These are phyloP conservation scores for Gelatoporia subvermispora DNA, from an alignment of 768 basidiomycete species.

Conservation along the genomic window DNA sequence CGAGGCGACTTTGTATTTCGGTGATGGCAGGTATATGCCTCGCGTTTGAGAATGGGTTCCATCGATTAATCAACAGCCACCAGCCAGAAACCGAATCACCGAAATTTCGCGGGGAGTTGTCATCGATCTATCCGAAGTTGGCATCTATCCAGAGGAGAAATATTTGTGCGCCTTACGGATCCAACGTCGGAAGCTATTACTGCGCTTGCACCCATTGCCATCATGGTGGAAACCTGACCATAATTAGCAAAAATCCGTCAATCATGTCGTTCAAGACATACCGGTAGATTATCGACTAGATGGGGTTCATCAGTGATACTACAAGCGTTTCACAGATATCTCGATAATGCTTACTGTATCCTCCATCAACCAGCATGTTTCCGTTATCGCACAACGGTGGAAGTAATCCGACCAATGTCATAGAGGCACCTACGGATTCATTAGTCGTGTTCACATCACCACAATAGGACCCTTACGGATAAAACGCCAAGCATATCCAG, in stretches of 20 bases:
- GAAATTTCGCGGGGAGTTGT: conserved; percentile 91
- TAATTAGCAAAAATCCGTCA: neutral
- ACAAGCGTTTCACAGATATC: conserved; percentile 1
- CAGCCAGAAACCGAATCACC: conserved; percentile 95
- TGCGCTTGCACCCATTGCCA: conserved; percentile 81
- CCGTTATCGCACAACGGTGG: conserved; percentile 96
- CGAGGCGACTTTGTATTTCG: conserved; percentile 89
- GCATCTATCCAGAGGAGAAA: neutral
- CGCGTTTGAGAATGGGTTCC: conserved; percentile 84
- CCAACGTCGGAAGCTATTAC: conserved; percentile 95
- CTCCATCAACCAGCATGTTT: conserved; percentile 85
- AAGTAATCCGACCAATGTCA: conserved; percentile 93
- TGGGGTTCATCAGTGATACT: conserved; percentile 1
- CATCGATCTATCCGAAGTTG: conserved; percentile 59
- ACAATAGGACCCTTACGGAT: conserved; percentile 49
- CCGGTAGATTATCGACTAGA: conserved; percentile 85
- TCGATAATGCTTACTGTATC: conserved; percentile 63
- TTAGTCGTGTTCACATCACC: neutral
- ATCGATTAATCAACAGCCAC: conserved; percentile 91
- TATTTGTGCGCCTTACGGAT: conserved; percentile 45
- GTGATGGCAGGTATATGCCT: conserved; percentile 81
- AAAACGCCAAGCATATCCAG: conserved; percentile 97
- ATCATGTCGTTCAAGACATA: conserved; percentile 28
- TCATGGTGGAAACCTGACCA: conserved; percentile 80
- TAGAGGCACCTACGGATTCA: conserved; percentile 73